Conservation (phyloP, 1,284 basidiomycete genomes). For the Malassezia brasiliensis region DNA sequence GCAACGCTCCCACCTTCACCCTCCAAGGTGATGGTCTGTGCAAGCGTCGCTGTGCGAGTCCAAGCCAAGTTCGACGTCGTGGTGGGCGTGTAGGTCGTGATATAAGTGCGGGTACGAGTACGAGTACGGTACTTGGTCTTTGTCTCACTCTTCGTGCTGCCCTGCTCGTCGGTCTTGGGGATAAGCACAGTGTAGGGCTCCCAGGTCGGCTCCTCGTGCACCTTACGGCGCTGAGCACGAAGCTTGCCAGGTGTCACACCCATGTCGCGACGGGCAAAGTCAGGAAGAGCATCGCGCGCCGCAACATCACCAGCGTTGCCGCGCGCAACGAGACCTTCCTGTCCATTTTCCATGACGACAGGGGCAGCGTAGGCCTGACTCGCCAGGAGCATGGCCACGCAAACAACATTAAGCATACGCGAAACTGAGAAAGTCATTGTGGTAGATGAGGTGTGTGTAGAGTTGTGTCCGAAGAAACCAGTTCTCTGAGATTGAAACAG, state of each 20-base stretch:
- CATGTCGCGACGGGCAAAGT: background rate
- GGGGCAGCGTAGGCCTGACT: slow-evolving; percentile 5
- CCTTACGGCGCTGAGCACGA: slow-evolving; percentile 9
- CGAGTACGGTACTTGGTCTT: slow-evolving; percentile 6
- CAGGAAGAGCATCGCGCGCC: background rate
- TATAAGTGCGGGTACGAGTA: background rate
- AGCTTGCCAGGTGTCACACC: slow-evolving; percentile 1
- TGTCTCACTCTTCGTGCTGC: slow-evolving; percentile 1
- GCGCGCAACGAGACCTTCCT: background rate
- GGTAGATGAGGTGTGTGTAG: background rate
- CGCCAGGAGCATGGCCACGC: slow-evolving; percentile 12
- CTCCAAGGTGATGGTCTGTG: slow-evolving; percentile 7
- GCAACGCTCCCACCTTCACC: background rate
- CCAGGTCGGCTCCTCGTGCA: slow-evolving; percentile 17
- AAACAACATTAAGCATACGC: slow-evolving; percentile 10
- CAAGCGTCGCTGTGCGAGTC: background rate
- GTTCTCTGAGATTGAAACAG: slow-evolving; percentile 4
- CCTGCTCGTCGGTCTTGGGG: background rate
- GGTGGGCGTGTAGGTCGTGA: background rate
- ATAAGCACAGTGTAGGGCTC: slow-evolving; percentile 13
- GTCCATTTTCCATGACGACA: background rate
- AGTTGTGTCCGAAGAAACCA: slow-evolving; percentile 12
- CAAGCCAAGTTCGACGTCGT: background rate
- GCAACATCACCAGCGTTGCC: background rate
- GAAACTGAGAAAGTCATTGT: slow-evolving; percentile 13